Evolutionary conservation across 345 rosid species (phyloP).

Genomic region (Aquilaria yunnanensis): DNA sequence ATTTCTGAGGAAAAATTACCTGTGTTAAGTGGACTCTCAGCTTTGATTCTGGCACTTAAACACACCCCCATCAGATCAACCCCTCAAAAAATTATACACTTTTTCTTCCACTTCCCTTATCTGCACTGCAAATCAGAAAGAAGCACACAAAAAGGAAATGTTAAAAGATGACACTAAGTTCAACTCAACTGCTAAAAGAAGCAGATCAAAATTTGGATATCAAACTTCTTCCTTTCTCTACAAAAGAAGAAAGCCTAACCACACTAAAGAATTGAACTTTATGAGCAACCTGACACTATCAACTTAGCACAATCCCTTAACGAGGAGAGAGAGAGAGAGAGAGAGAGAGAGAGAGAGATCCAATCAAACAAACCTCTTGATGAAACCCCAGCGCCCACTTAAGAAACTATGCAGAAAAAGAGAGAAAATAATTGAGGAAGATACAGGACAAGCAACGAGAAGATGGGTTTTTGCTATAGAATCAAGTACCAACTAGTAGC

Average conservation of each 20-base stretch:
- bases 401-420: neutral
- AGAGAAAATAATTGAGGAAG: neutral
- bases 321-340: neutral
- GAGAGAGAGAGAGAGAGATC: too few species aligned
- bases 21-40: constrained; percentile 65
- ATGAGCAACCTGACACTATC: constrained; percentile 8
- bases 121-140: constrained; percentile 20
- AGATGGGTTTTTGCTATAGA: neutral
- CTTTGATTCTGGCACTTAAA: constrained; percentile 83
- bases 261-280: neutral
- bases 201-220: constrained; percentile 32
- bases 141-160: constrained; percentile 5
- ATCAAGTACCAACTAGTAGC: neutral
- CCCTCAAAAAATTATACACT: constrained; percentile 14
- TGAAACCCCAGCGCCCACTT: constrained; percentile 14
- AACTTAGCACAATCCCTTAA: neutral
- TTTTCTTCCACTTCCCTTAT: constrained; percentile 17
- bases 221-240: neutral
- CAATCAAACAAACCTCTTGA: constrained; percentile 3
- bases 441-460: neutral
- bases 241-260: constrained; percentile 7
- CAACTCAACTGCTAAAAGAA: constrained; percentile 12
- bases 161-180: constrained; percentile 11
- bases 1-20: constrained; percentile 28
- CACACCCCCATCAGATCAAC: constrained; percentile 71